These are phyloP conservation scores for Mucor racemosus DNA, from an alignment of 371 early-diverging fungal species.

Conservation along the genomic window DNA sequence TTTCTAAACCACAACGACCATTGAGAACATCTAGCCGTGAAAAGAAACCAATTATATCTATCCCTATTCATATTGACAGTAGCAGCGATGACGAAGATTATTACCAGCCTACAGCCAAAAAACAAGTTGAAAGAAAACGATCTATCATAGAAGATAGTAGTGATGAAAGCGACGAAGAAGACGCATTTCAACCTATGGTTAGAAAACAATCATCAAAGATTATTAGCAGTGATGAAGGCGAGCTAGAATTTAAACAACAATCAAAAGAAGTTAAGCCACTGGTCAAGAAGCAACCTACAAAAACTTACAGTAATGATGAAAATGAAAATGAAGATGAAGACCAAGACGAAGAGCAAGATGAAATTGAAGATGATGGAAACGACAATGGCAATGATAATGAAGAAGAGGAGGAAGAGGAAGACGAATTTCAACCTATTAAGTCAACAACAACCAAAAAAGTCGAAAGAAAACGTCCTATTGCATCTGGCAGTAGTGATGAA, in stretches of 20 bases:
- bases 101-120: neutral
- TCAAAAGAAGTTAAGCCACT: neutral
- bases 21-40: constrained; percentile 1
- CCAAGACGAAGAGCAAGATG: neutral
- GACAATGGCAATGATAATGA: too few species aligned
- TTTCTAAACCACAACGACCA: neutral
- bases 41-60: neutral
- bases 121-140: neutral
- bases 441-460: neutral
- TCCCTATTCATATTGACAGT: neutral
- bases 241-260: neutral
- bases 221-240: neutral
- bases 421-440: constrained; percentile 6
- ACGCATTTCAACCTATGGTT: neutral
- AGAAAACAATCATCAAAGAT: neutral
- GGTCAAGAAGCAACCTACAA: neutral
- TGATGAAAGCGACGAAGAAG: constrained; percentile 9
- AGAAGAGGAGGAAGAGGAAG: neutral
- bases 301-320: neutral
- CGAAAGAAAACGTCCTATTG: neutral
- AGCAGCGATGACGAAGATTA: constrained; percentile 4
- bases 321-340: neutral
- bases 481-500: constrained; percentile 21
- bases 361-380: neutral
- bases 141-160: neutral